Evolutionary conservation across 345 rosid species (phyloP).

Genomic region (Euclidium syriacum): DNA sequence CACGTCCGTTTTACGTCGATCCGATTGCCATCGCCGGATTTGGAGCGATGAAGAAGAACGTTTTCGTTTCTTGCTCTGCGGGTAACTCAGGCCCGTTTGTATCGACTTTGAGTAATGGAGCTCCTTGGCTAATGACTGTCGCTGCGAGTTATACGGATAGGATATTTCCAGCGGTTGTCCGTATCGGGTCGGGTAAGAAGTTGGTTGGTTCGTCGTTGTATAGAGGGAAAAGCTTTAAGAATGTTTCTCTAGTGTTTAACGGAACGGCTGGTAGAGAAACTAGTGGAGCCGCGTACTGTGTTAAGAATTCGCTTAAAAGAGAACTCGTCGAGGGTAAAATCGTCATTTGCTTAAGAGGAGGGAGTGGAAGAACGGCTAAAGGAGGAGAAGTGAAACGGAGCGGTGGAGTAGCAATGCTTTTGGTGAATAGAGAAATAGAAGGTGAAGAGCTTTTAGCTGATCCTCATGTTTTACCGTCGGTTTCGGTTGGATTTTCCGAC

Average conservation of each 20-base stretch:
- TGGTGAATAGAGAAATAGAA: constrained; percentile 38
- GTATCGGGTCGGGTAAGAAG: constrained; percentile 41
- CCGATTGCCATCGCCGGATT: constrained; percentile 53
- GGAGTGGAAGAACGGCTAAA: constrained; percentile 40
- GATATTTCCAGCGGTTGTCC: constrained; percentile 56
- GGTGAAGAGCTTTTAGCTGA: constrained; percentile 70
- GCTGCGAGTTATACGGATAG: constrained; percentile 73
- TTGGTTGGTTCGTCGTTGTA: constrained; percentile 51
- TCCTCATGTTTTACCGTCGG: constrained; percentile 61
- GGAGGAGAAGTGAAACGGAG: constrained; percentile 51
- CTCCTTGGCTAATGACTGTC: constrained; percentile 88
- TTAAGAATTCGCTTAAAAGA: constrained; percentile 18
- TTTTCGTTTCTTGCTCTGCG: constrained; percentile 77
- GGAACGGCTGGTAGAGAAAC: constrained; percentile 45
- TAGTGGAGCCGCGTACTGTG: constrained; percentile 44
- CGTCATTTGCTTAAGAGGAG: constrained; percentile 50
- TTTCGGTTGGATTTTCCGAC: constrained; percentile 42
- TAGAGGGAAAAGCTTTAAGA: constrained; percentile 35
- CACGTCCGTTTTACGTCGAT: constrained; percentile 57
- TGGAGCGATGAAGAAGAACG: constrained; percentile 47
- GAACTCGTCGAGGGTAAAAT: constrained; percentile 50
- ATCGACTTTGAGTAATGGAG: constrained; percentile 52
- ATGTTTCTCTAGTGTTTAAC: constrained; percentile 43
- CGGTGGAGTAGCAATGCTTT: constrained; percentile 70
- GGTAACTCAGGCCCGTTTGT: constrained; percentile 63